phyloP scores from a whole-genome alignment of 2,329 filamentous ascomycete genomes.

The Colletotrichum somersetense region DNA sequence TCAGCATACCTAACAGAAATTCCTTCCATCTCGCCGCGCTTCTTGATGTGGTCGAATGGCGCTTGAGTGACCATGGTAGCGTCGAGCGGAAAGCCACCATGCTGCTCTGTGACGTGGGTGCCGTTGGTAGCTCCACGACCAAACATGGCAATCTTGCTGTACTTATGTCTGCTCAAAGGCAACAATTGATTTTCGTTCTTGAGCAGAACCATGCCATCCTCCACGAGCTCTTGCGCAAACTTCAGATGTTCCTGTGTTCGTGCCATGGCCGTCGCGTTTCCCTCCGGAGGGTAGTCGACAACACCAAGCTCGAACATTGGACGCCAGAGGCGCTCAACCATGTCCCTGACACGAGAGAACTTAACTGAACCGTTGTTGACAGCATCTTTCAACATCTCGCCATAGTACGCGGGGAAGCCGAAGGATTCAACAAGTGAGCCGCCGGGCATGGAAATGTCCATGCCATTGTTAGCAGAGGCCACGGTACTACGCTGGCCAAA shows the following conservation, averaged over 20 bases:
- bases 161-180: constrained; percentile 55
- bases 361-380: constrained; percentile 80
- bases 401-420: constrained; percentile 63
- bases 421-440: constrained; percentile 47
- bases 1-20: constrained; percentile 12
- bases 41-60: too few species aligned
- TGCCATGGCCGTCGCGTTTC: constrained; percentile 11
- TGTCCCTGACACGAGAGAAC: background rate
- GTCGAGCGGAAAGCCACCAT: constrained; percentile 22
- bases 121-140: constrained; percentile 68
- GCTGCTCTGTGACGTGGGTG: constrained; percentile 45
- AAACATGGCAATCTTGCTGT: constrained; percentile 50
- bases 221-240: constrained; percentile 16
- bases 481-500: constrained; percentile 46
- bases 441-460: constrained; percentile 56
- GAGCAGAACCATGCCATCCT: constrained; percentile 49
- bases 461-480: constrained; percentile 35
- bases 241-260: constrained; percentile 5
- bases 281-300: constrained; percentile 38
- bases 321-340: constrained; percentile 12
- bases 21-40: too few species aligned
- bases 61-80: too few species aligned
- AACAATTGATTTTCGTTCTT: constrained; percentile 72
- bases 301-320: constrained; percentile 21
- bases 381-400: constrained; percentile 75